Evolutionary conservation across 2,329 filamentous ascomycete species (phyloP).

Genomic region (Aspergillus piperis): DNA sequence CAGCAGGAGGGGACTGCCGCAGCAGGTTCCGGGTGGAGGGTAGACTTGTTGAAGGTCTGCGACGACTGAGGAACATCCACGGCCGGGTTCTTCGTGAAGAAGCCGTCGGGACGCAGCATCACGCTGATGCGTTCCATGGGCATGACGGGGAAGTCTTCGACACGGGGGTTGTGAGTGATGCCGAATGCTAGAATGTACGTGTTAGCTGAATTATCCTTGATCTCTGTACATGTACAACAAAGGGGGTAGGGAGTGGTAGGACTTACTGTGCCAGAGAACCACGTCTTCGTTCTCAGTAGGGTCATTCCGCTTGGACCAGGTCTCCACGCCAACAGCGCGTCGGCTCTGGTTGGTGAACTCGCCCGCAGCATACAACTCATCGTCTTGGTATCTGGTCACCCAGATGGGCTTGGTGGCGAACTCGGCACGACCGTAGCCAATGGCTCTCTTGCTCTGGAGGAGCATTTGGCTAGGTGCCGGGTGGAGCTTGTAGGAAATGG

Average conservation of each 20-base stretch:
- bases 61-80: slow-evolving; percentile 49
- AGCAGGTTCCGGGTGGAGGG: slow-evolving; percentile 31
- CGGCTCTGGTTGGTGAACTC: slow-evolving; percentile 60
- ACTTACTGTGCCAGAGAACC: slow-evolving; percentile 43
- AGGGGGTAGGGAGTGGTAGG: slow-evolving; percentile 13
- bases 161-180: slow-evolving; percentile 64
- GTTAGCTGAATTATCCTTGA: not conserved
- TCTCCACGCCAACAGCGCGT: slow-evolving; percentile 56
- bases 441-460: slow-evolving; percentile 52
- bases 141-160: slow-evolving; percentile 71
- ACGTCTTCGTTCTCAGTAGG: slow-evolving; percentile 51
- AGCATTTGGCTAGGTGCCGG: slow-evolving; percentile 61
- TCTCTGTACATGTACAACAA: not conserved
- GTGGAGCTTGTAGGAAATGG: slow-evolving; percentile 59
- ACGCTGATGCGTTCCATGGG: slow-evolving; percentile 58
- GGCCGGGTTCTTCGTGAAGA: slow-evolving; percentile 55
- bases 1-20: slow-evolving; percentile 23
- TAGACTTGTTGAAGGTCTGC: slow-evolving; percentile 46
- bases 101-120: slow-evolving; percentile 53
- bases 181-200: slow-evolving; percentile 43
- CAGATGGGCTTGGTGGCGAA: slow-evolving; percentile 59
- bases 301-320: slow-evolving; percentile 52
- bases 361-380: slow-evolving; percentile 56
- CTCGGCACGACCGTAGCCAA: slow-evolving; percentile 54
- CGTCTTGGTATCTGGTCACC: slow-evolving; percentile 56